Evolutionary conservation across 768 basidiomycete genomes (phyloP).

Genomic region (Phanerochaete carnosa): DNA sequence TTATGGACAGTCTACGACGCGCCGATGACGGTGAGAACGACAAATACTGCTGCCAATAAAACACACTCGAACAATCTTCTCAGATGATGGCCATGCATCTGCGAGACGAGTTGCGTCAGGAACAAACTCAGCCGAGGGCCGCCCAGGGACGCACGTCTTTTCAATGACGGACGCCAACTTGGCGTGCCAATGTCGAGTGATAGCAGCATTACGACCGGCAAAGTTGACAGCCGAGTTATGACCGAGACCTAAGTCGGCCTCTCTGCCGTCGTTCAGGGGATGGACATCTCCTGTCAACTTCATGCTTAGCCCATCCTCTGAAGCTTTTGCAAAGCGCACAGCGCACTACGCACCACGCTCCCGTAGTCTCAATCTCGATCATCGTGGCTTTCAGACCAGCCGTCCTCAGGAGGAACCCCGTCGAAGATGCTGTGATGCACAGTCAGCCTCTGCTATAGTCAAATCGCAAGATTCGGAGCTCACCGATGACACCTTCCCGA

Average conservation of each 20-base stretch:
- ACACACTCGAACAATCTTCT: constrained; percentile 91
- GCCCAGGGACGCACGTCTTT: constrained; percentile 65
- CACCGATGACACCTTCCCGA: constrained; percentile 99
- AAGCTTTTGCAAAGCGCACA: not conserved
- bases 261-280: constrained; percentile 96
- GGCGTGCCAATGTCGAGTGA: constrained; percentile 97
- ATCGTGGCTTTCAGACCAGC: constrained; percentile 95
- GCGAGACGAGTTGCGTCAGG: constrained; percentile 3
- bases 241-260: constrained; percentile 95
- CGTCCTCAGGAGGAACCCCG: constrained; percentile 97
- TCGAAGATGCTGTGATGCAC: constrained; percentile 79
- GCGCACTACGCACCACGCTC: constrained; percentile 95
- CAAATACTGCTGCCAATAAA: not conserved
- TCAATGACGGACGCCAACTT: constrained; percentile 97
- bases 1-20: constrained; percentile 87
- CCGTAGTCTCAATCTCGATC: constrained; percentile 99
- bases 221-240: too few species aligned
- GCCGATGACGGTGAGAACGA: not conserved
- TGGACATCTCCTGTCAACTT: constrained; percentile 77
- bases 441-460: constrained; percentile 16
- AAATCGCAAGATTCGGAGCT: too few species aligned
- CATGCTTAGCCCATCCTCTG: not conserved
- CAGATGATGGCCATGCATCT: constrained; percentile 89
- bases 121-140: not conserved
- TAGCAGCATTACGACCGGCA: constrained; percentile 90